Evolutionary conservation across 306 rosid genomes (phyloP).

Genomic region (Hylodesmum podocarpum): DNA sequence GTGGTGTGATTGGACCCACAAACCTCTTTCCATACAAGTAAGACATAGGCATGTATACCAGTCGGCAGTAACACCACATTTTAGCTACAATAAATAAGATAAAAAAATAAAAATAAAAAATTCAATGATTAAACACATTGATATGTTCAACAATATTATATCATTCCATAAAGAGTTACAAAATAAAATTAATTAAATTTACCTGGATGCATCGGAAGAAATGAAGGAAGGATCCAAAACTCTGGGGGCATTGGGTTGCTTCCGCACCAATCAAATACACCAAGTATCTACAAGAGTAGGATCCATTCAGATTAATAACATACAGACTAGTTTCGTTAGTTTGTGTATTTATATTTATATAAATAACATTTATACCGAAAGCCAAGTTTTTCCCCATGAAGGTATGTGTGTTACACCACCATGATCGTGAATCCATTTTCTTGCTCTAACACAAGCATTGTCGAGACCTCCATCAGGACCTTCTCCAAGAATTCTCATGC

Average conservation of each 20-base stretch:
- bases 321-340: background rate
- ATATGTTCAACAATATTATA: background rate
- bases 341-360: background rate
- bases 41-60: conserved; percentile 84
- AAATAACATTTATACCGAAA: conserved; percentile 46
- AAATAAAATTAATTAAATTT: background rate
- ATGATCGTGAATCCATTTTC: conserved; percentile 74
- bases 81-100: conserved; percentile 51
- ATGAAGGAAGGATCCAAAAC: conserved; percentile 79
- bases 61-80: conserved; percentile 83
- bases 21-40: conserved; percentile 73
- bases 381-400: conserved; percentile 92
- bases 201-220: conserved; percentile 81
- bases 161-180: background rate
- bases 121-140: background rate
- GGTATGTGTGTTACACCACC: conserved; percentile 62
- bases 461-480: conserved; percentile 60
- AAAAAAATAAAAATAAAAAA: background rate
- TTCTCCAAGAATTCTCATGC: conserved; percentile 74
- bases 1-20: conserved; percentile 77
- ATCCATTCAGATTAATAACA: background rate
- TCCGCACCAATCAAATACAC: conserved; percentile 70
- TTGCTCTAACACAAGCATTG: conserved; percentile 64
- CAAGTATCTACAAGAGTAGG: conserved; percentile 47
- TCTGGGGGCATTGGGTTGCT: conserved; percentile 85